These are phyloP conservation scores for Amanita rubescens DNA, from an alignment of 768 basidiomycete genomes.

Conservation along the genomic window DNA sequence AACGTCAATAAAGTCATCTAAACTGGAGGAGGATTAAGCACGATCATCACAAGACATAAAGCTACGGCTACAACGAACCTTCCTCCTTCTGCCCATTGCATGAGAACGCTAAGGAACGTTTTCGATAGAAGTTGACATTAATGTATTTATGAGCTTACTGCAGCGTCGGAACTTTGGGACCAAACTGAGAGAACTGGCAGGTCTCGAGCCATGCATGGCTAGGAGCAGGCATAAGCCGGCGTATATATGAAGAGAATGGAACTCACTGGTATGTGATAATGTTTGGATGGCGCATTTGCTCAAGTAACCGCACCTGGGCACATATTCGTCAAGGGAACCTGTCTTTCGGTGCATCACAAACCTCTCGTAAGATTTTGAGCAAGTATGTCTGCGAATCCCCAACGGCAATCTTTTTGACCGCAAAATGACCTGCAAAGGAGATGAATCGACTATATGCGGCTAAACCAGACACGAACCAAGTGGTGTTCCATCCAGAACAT, in stretches of 20 bases:
- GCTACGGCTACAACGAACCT: constrained; percentile 29
- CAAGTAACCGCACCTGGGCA: constrained; percentile 69
- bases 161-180: constrained; percentile 79
- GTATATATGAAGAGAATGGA: background rate
- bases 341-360: constrained; percentile 15
- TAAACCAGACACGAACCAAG: constrained; percentile 45
- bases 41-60: background rate
- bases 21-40: constrained; percentile 25
- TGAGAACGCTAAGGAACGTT: constrained; percentile 51
- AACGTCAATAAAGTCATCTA: constrained; percentile 81
- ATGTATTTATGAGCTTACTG: constrained; percentile 45
- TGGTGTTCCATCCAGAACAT: constrained; percentile 80
- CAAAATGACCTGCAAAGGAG: constrained; percentile 59
- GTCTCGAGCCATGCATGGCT: constrained; percentile 89
- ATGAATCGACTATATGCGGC: constrained; percentile 5
- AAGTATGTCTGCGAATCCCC: constrained; percentile 86
- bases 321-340: background rate
- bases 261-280: constrained; percentile 85
- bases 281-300: constrained; percentile 83
- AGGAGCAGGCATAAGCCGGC: background rate
- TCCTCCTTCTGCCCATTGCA: constrained; percentile 93
- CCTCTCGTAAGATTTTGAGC: constrained; percentile 74
- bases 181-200: constrained; percentile 81
- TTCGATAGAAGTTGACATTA: background rate
- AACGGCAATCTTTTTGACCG: constrained; percentile 95